These are phyloP conservation scores for Pseudodiploospora longispora DNA, from an alignment of 2,329 filamentous ascomycete genomes.

Conservation along the genomic window DNA sequence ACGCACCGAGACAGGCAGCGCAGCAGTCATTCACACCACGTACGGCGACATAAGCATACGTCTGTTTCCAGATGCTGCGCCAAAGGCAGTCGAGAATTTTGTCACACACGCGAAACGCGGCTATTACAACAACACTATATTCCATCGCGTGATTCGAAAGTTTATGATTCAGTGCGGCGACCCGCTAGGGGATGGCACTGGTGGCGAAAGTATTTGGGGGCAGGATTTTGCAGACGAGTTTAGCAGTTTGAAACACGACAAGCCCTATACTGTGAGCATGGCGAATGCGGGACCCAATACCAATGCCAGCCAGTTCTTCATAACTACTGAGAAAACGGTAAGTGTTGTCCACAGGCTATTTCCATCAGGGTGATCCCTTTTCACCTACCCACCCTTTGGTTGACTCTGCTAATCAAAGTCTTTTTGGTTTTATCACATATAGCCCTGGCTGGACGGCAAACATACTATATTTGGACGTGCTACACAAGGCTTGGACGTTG, in stretches of 20 bases:
- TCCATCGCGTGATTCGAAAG: constrained; percentile 93
- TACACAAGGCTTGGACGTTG: constrained; percentile 83
- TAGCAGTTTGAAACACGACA: constrained; percentile 83
- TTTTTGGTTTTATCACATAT: neutral
- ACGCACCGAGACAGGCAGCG: constrained; percentile 63
- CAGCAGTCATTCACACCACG: constrained; percentile 82
- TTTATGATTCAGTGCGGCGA: constrained; percentile 99
- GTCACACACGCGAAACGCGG: constrained; percentile 81
- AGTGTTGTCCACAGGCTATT: constrained; percentile 25
- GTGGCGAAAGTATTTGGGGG: constrained; percentile 85
- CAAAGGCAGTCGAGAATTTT: constrained; percentile 95
- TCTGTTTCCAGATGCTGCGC: constrained; percentile 85
- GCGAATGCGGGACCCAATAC: constrained; percentile 93
- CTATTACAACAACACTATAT: constrained; percentile 97
- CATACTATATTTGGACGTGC: constrained; percentile 94
- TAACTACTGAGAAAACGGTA: constrained; percentile 92
- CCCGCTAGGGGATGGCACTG: constrained; percentile 82
- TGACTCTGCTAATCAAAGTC: no score
- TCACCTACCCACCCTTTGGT: no score
- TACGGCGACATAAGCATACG: constrained; percentile 91
- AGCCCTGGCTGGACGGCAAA: constrained; percentile 90
- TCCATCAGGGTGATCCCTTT: neutral
- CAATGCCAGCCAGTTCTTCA: constrained; percentile 96
- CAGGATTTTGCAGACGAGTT: constrained; percentile 96
- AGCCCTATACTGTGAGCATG: constrained; percentile 95